These are phyloP conservation scores for Apiotrichum domesticum DNA, from an alignment of 1,284 basidiomycete species.

Conservation along the genomic window DNA sequence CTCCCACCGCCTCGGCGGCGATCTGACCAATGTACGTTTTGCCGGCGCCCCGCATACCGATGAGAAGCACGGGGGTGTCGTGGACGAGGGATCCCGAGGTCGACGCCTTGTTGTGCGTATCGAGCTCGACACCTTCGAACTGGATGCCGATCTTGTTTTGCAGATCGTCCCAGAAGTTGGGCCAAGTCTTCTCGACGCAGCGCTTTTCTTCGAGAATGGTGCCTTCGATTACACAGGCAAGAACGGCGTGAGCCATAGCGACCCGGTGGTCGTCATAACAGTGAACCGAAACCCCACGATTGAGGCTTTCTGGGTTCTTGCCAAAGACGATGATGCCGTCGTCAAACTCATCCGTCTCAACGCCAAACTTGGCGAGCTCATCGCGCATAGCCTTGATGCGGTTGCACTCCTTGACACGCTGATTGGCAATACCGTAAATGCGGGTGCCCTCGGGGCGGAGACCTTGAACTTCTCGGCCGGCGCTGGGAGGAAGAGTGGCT, in stretches of 20 bases:
- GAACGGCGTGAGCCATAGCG: constrained; percentile 94
- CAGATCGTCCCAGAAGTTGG: constrained; percentile 99
- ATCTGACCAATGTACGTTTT: constrained; percentile 84
- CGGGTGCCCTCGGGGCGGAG: constrained; percentile 56
- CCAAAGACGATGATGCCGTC: constrained; percentile 91
- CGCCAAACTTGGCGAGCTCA: constrained; percentile 90
- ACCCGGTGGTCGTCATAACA: constrained; percentile 99
- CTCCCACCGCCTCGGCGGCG: constrained; percentile 66
- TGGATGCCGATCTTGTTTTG: constrained; percentile 88
- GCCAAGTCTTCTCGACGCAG: constrained; percentile 99
- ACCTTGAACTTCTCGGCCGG: constrained; percentile 38
- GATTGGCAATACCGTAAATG: constrained; percentile 95
- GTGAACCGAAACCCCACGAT: constrained; percentile 68
- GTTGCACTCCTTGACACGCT: constrained; percentile 97
- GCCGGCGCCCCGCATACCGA: constrained; percentile 96
- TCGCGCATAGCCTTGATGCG: constrained; percentile 95
- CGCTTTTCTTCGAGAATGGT: constrained; percentile 91
- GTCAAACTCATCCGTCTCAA: constrained; percentile 83
- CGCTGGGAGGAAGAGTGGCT: constrained; percentile 55
- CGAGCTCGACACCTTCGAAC: constrained; percentile 75
- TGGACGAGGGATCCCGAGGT: constrained; percentile 43
- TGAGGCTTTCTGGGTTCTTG: constrained; percentile 59
- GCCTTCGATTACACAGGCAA: constrained; percentile 66
- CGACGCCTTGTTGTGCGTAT: constrained; percentile 43
- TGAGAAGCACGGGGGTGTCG: constrained; percentile 63